Evolutionary conservation across 2,329 filamentous ascomycete species (phyloP).

Genomic region (Alternaria ethzedia): DNA sequence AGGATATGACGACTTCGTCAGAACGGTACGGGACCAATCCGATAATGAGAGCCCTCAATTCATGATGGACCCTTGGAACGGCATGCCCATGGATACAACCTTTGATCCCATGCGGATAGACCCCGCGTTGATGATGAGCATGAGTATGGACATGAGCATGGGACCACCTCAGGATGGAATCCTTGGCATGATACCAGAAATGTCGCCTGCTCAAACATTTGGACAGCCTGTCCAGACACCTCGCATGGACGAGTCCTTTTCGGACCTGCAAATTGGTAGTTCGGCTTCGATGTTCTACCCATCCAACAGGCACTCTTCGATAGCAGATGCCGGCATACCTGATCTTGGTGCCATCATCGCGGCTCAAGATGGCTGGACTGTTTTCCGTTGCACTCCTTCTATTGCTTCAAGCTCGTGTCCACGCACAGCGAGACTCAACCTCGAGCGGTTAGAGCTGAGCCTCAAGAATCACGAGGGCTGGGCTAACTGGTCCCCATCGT

Average conservation of each 20-base stretch:
- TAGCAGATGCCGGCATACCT: slow-evolving; percentile 43
- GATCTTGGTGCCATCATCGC: slow-evolving; percentile 58
- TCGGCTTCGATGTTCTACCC: slow-evolving; percentile 51
- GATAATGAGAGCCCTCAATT: slow-evolving; percentile 55
- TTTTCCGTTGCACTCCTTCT: slow-evolving; percentile 59
- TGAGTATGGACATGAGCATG: slow-evolving; percentile 55
- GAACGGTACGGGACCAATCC: slow-evolving; percentile 48
- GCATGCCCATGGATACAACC: slow-evolving; percentile 53
- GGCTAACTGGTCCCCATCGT: slow-evolving; percentile 59
- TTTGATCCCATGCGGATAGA: slow-evolving; percentile 55
- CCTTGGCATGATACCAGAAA: slow-evolving; percentile 55
- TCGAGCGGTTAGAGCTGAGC: slow-evolving; percentile 59
- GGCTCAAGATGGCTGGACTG: slow-evolving; percentile 60
- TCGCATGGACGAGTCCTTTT: slow-evolving; percentile 55
- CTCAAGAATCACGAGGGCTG: slow-evolving; percentile 59
- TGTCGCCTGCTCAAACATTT: slow-evolving; percentile 46
- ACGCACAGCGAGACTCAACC: slow-evolving; percentile 57
- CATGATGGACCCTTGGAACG: slow-evolving; percentile 56
- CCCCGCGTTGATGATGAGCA: slow-evolving; percentile 53
- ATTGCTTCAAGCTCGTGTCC: slow-evolving; percentile 58
- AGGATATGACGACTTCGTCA: slow-evolving; percentile 55
- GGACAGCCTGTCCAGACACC: slow-evolving; percentile 53
- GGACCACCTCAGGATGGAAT: slow-evolving; percentile 49
- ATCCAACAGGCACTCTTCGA: slow-evolving; percentile 50
- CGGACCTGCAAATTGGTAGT: slow-evolving; percentile 54